Conservation (phyloP, 2,329 filamentous ascomycete species). For the Phialophora chinensis region DNA sequence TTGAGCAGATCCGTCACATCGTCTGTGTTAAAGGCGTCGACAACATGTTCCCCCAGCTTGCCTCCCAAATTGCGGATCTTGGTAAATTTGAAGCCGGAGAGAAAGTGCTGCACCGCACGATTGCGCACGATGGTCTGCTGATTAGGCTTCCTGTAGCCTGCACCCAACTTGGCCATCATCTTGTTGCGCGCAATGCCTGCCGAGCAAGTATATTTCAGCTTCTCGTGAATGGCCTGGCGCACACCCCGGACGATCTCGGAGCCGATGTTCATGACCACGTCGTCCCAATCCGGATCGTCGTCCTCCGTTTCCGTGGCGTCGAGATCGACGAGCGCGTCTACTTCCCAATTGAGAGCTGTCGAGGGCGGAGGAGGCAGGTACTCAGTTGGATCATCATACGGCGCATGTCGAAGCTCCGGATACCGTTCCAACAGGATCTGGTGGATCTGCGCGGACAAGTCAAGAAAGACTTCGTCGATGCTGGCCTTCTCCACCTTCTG, state of each 20-base stretch:
- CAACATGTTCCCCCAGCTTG: conserved; percentile 87
- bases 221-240: conserved; percentile 69
- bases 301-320: conserved; percentile 74
- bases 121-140: conserved; percentile 92
- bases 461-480: conserved; percentile 94
- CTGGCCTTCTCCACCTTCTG: conserved; percentile 90
- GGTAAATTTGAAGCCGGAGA: conserved; percentile 86
- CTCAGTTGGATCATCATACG: conserved; percentile 74
- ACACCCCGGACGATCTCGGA: conserved; percentile 86
- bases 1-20: conserved; percentile 74
- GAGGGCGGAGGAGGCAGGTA: conserved; percentile 73
- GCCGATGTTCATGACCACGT: conserved; percentile 82
- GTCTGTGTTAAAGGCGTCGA: conserved; percentile 80
- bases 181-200: conserved; percentile 90
- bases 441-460: conserved; percentile 85
- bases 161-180: conserved; percentile 92
- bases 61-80: conserved; percentile 95
- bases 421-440: conserved; percentile 75
- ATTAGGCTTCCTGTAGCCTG: conserved; percentile 90
- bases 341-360: conserved; percentile 79
- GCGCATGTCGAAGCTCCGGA: conserved; percentile 71
- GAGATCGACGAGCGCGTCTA: conserved; percentile 81
- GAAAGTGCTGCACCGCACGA: conserved; percentile 77
- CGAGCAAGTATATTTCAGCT: conserved; percentile 87
- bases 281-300: conserved; percentile 93